A percentile compares a stretch with the other conserved stretches of the same genome.
phyloP scores from a whole-genome alignment of 805 yeast genomes.

The Candida pini region DNA sequence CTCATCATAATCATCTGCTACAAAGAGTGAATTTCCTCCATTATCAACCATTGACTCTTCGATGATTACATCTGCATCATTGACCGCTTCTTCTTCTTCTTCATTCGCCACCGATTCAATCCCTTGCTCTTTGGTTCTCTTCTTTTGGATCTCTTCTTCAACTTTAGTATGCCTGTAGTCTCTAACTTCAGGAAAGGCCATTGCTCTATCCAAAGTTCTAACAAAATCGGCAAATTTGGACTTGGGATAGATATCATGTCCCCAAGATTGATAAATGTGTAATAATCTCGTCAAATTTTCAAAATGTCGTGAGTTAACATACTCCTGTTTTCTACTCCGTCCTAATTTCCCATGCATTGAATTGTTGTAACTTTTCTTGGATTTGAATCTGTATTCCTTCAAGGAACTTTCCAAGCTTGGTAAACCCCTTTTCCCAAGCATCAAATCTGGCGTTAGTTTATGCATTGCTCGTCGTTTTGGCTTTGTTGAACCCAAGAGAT shows the following conservation, averaged over 20 bases:
- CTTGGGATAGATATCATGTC: constrained; percentile 70
- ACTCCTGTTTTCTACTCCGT: constrained; percentile 12
- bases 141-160: constrained; percentile 30
- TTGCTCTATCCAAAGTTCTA: constrained; percentile 44
- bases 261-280: constrained; percentile 66
- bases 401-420: constrained; percentile 41
- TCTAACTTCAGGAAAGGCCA: constrained; percentile 36
- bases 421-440: constrained; percentile 52
- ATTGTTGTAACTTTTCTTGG: constrained; percentile 19
- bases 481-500: too few relatives aligned
- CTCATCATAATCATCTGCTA: constrained; percentile 27
- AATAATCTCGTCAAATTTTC: constrained; percentile 46
- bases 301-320: constrained; percentile 37
- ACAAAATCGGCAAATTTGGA: constrained; percentile 72
- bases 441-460: constrained; percentile 45
- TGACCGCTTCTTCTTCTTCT: constrained; percentile 1
- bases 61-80: too few relatives aligned
- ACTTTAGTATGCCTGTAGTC: constrained; percentile 35
- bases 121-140: neutral
- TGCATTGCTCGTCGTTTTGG: constrained; percentile 29
- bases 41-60: too few relatives aligned
- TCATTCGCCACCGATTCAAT: neutral
- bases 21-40: constrained; percentile 9
- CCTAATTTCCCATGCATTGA: constrained; percentile 17
- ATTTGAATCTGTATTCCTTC: constrained; percentile 29